phyloP scores from a whole-genome alignment of 805 yeast genomes.

The Starmera quercuum region DNA sequence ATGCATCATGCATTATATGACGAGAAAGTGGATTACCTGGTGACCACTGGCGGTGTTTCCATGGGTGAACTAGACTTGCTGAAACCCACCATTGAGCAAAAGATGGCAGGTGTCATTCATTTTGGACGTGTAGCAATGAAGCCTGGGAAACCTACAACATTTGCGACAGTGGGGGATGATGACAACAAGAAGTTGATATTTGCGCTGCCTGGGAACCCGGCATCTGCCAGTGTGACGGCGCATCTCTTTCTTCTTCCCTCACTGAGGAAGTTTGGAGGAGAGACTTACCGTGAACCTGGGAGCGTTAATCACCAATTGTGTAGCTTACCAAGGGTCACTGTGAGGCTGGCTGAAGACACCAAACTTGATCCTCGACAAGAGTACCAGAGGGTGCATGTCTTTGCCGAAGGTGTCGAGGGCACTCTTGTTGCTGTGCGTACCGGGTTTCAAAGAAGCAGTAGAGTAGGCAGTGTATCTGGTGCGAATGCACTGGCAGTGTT shows the following conservation, averaged over 20 bases:
- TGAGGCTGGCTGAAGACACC: constrained; percentile 22
- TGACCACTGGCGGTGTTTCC: constrained; percentile 52
- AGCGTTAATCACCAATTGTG: no score
- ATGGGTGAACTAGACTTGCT: constrained; percentile 50
- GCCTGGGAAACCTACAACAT: constrained; percentile 54
- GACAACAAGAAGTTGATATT: constrained; percentile 27
- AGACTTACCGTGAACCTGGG: constrained; percentile 5
- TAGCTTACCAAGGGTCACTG: constrained; percentile 26
- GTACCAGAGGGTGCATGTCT: constrained; percentile 36
- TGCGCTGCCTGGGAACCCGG: constrained; percentile 53
- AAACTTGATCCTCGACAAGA: constrained; percentile 43
- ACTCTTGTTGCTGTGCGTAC: constrained; percentile 35
- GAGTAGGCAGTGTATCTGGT: constrained; percentile 37
- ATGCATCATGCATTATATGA: constrained; percentile 12
- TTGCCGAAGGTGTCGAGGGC: constrained; percentile 19
- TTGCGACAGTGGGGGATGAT: constrained; percentile 31
- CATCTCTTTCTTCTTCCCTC: constrained; percentile 42
- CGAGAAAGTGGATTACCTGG: constrained; percentile 30
- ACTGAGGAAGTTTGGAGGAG: constrained; percentile 29
- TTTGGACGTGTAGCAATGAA: constrained; percentile 54
- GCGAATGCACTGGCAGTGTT: constrained; percentile 39
- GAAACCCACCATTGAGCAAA: constrained; percentile 39
- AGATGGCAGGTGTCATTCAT: constrained; percentile 35
- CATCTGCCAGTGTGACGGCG: constrained; percentile 42
- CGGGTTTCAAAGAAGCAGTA: constrained; percentile 44